These are phyloP conservation scores for Pyrenophora tritici-repentis DNA, from an alignment of 2,329 filamentous ascomycete genomes.

Conservation along the genomic window DNA sequence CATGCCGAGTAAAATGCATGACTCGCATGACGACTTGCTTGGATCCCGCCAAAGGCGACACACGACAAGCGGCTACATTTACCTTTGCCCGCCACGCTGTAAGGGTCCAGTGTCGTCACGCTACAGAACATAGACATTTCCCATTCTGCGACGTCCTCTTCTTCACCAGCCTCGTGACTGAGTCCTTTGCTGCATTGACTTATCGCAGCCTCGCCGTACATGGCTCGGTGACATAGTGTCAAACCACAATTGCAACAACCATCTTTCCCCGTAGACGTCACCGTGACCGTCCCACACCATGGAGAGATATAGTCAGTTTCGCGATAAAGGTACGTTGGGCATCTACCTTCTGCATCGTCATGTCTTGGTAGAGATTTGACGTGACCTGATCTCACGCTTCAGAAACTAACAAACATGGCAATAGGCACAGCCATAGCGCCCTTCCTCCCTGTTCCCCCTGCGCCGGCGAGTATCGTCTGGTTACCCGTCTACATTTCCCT, in stretches of 20 bases:
- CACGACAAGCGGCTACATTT: slow-evolving; percentile 10
- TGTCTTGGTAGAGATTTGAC: too few relatives aligned
- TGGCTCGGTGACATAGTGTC: slow-evolving; percentile 28
- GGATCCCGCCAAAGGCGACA: slow-evolving; percentile 22
- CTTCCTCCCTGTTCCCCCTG: slow-evolving; percentile 81
- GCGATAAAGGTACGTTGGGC: slow-evolving; percentile 72
- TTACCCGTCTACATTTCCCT: slow-evolving; percentile 70
- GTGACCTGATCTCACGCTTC: too few relatives aligned
- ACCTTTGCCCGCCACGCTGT: slow-evolving; percentile 10
- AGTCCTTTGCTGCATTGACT: not conserved
- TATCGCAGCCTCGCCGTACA: slow-evolving; percentile 10
- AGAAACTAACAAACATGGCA: slow-evolving; percentile 15
- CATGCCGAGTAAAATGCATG: slow-evolving; percentile 23
- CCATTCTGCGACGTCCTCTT: not conserved
- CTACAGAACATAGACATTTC: not conserved
- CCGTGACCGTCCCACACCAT: slow-evolving; percentile 53
- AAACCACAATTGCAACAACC: not conserved
- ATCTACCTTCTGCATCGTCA: not conserved
- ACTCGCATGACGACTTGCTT: slow-evolving; percentile 23
- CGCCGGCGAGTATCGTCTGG: slow-evolving; percentile 63
- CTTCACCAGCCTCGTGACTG: not conserved
- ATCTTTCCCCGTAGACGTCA: too few relatives aligned
- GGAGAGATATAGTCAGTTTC: slow-evolving; percentile 95
- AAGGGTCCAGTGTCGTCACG: not conserved
- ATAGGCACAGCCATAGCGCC: slow-evolving; percentile 93